Base-by-base conservation (phyloP, 1,284 basidiomycete species). In the Pascua guehoae region DNA sequence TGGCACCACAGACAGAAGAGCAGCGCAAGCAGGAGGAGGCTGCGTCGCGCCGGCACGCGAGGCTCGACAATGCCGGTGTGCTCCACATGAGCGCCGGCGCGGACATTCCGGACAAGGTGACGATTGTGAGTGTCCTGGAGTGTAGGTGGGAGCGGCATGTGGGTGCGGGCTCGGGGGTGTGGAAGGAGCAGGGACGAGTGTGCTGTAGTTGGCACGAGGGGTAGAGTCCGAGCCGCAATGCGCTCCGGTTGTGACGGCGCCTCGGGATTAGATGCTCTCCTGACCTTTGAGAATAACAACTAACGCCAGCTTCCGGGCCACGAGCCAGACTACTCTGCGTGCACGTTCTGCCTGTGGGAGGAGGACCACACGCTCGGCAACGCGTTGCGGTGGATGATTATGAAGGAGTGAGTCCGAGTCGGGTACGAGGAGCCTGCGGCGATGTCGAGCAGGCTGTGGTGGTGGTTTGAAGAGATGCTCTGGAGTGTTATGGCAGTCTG, bases 301-400 rank as follows among this genome's bases (percentile, higher is more conserved):
- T 56, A n/a, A 37, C 17, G 5, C 9, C 60, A 82, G 81, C 77
- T 85, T 15, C 81, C 81, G 16, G 91, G 91, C 52, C 87, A 88
- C 47, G 81, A 87, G 53, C 79, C 86, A 9, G 91, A 95, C 75
- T 82, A 94, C 65, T 89, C 91, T 38, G 86, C 91, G 2, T 92
- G 89, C 16, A 97, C 95, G 1, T 98, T 88, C 78, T 89, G 89
- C 72, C 88, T 98, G 48, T 82, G 88, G 72, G 87, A 96, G 72
- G 95, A 98, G 80, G 88, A 91, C 9, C 94, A 98, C 78, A 98
- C 94, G 0, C 84, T 98, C 36, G 95, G 95, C 15, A 98, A 98
- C 69, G 84, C 91, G 0, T 80, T 98, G 49, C 81, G 95, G 54
- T 98, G 91, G 90, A 98, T 98, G 88, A 78, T 98, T 61, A 98